A percentile compares a stretch with the other conserved stretches of the same genome.
phyloP scores from a whole-genome alignment of 1,284 basidiomycete genomes.

The Leccinum subrobustum region DNA sequence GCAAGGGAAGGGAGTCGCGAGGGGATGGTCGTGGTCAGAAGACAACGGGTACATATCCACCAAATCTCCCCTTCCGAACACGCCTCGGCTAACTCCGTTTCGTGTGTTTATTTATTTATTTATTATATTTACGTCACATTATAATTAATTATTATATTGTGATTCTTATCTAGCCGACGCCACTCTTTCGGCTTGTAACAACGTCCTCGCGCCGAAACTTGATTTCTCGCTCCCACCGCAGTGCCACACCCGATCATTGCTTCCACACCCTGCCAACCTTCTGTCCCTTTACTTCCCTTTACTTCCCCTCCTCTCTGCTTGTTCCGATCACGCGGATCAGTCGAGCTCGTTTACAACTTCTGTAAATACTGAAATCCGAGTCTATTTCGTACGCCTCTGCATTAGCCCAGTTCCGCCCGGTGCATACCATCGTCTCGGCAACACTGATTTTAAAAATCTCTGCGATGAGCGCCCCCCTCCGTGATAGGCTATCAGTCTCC shows the following conservation, averaged over 20 bases:
- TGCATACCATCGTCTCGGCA: neutral
- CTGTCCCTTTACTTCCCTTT: neutral
- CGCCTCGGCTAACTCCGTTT: slow-evolving; percentile 28
- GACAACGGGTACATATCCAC: slow-evolving; percentile 32
- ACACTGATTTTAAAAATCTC: neutral
- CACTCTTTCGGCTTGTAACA: slow-evolving; percentile 18
- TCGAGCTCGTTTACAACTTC: slow-evolving; percentile 3
- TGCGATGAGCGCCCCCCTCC: slow-evolving; percentile 4
- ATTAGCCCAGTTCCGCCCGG: slow-evolving; percentile 21
- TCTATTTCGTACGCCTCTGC: neutral
- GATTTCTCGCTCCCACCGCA: slow-evolving; percentile 11
- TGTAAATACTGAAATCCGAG: neutral
- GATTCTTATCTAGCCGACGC: slow-evolving; percentile 33
- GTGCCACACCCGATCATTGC: slow-evolving; percentile 18
- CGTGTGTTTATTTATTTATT: slow-evolving; percentile 7
- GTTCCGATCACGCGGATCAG: slow-evolving; percentile 9
- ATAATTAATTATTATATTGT: slow-evolving; percentile 10
- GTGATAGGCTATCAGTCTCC: slow-evolving; percentile 8
- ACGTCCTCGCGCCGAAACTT: slow-evolving; percentile 7
- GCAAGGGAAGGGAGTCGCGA: slow-evolving; percentile 22
- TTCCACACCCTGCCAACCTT: neutral
- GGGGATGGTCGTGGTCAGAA: slow-evolving; percentile 29
- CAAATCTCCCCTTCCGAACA: slow-evolving; percentile 17
- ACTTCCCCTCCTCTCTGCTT: neutral
- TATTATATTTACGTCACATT: neutral